These are phyloP conservation scores for Lantana camara DNA, from an alignment of 257 asterid species.

Conservation along the genomic window DNA sequence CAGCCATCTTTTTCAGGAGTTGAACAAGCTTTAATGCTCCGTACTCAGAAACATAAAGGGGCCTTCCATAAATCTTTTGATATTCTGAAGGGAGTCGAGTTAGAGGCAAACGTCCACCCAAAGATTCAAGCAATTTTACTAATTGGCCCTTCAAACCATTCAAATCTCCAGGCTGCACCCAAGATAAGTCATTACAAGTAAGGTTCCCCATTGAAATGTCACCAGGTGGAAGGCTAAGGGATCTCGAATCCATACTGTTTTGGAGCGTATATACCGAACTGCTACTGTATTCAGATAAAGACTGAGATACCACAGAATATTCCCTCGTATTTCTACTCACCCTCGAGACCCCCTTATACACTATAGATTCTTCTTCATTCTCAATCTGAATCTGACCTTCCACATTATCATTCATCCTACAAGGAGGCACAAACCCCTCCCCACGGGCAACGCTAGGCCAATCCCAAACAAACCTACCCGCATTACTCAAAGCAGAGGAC, in stretches of 20 bases:
- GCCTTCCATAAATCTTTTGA: conserved; percentile 73
- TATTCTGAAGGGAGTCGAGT: conserved; percentile 71
- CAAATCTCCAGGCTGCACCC: conserved; percentile 91
- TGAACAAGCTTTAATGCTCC: conserved; percentile 69
- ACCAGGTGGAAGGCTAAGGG: conserved; percentile 45
- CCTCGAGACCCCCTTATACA: conserved; percentile 59
- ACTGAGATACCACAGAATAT: conserved; percentile 50
- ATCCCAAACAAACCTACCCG: conserved; percentile 93
- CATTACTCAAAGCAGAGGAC: conserved; percentile 83
- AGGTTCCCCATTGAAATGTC: conserved; percentile 45
- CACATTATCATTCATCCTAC: conserved; percentile 42
- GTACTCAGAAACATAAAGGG: conserved; percentile 73
- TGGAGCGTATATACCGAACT: conserved; percentile 40
- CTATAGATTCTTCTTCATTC: conserved; percentile 80
- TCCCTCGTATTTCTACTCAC: conserved; percentile 42
- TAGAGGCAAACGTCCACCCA: conserved; percentile 72
- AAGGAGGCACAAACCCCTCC: conserved; percentile 71
- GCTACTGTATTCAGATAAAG: conserved; percentile 49
- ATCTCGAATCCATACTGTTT: conserved; percentile 40
- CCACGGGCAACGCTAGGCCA: conserved; percentile 93
- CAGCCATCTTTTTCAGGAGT: conserved; percentile 78
- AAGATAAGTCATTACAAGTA: conserved; percentile 41
- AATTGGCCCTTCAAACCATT: conserved; percentile 80
- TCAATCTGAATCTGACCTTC: conserved; percentile 47
- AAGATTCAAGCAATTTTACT: conserved; percentile 68